Evolutionary conservation across 1,284 basidiomycete genomes (phyloP), one percentile per base, ranked within the genome.

Genomic region (Cutaneotrichosporon cavernicola): DNA sequence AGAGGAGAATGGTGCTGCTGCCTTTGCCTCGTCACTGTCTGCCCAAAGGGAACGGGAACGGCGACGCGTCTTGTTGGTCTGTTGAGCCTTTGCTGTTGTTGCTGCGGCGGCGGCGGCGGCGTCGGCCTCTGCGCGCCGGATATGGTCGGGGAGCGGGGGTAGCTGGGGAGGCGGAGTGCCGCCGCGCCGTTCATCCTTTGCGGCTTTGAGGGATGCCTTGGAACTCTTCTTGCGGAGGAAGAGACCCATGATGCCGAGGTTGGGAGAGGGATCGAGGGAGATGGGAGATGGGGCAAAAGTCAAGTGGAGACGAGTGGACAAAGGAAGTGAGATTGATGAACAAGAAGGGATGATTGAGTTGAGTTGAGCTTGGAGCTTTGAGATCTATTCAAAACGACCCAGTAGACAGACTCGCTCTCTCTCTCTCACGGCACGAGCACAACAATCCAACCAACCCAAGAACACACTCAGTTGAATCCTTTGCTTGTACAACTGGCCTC

Each of bases 121-220:
- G 11, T 38, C 58, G 18, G 30, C 55, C 18, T 51, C 61, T 11
- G 63, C 60, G 4, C 64, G 60, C 5, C 64, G 61, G 43, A 68
- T 64, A 34, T 68, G 66, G 46, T 61, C 62, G 9, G 66, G 66
- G 14, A 68, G 66, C 3, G 66, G 66, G 2, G 66, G 66, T 1
- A 68, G 66, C 60, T 68, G 66, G 10, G 66, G 66, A 0, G 66
- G 66, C 2, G 66, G 64, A 18, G 62, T 64, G n/a, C 57, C 58
- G 13, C 56, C 13, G 22, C 66, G 62, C 38, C 47, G 31, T 11
- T 62, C 61, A 31, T 61, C 56, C 47, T 60, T 60, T 43, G 58
- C 55, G 22, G 55, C 61, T 56, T 65, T 63, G 51, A 68, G 63
- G 21, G 51, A 58, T 11, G 60, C 52, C 50, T 65, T 65, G 51